A percentile compares a stretch with the other conserved stretches of the same genome.
These are phyloP conservation scores for Trypanosoma boissoni DNA, from an alignment of 208 protist species.

Conservation along the genomic window DNA sequence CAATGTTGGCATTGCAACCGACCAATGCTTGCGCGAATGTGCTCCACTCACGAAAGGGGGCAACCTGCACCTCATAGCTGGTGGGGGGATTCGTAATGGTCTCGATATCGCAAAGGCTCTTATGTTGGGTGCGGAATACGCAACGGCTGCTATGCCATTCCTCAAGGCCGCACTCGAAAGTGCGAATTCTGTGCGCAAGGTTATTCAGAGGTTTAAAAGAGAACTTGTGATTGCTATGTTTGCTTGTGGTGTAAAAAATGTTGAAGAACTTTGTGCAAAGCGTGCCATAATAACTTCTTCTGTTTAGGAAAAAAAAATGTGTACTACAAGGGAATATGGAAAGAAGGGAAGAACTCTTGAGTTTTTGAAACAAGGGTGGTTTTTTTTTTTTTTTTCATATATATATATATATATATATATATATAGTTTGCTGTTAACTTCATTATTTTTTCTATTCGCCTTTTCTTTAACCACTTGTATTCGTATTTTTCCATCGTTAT, in stretches of 20 bases:
- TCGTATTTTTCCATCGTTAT: no score
- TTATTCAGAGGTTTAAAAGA: conserved; percentile 72
- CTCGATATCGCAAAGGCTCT: conserved; percentile 87
- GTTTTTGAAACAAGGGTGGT: background rate
- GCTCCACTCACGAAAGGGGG: conserved; percentile 39
- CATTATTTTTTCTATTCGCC: background rate
- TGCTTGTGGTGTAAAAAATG: conserved; percentile 77
- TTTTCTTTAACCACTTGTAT: no score
- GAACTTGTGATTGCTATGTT: conserved; percentile 89
- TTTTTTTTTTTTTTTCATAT: background rate
- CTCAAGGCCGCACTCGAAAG: conserved; percentile 79
- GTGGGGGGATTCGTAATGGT: conserved; percentile 84
- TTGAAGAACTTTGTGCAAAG: conserved; percentile 52
- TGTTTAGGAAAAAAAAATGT: background rate
- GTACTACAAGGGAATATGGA: background rate
- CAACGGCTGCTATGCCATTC: conserved; percentile 87
- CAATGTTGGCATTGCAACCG: conserved; percentile 84
- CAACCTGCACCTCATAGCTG: conserved; percentile 78
- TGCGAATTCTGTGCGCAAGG: conserved; percentile 53
- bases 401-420: background rate
- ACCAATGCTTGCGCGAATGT: conserved; percentile 71
- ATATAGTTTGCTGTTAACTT: background rate
- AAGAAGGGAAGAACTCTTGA: background rate
- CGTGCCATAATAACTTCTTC: background rate
- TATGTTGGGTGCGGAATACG: conserved; percentile 79